Percentiles rank a stretch among this genome's conserved stretches.
Evolutionary conservation across 2,329 filamentous ascomycete genomes (phyloP).

Genomic region (Talaromyces funiculosus): DNA sequence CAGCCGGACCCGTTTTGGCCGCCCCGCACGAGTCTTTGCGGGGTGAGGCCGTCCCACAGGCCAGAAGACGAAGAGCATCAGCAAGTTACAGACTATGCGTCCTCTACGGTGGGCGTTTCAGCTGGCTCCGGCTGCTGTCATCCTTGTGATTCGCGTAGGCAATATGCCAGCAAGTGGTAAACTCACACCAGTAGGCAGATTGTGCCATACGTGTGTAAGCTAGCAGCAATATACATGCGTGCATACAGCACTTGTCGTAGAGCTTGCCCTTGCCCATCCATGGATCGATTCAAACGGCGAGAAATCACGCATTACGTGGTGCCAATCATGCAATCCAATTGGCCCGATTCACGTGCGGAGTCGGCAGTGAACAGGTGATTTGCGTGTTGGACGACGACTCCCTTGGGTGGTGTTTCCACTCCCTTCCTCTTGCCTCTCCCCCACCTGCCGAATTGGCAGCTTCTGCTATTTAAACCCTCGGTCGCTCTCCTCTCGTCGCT

Average conservation of each 20-base stretch:
- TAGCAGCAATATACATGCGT: background rate
- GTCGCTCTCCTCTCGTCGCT: background rate
- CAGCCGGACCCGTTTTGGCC: background rate
- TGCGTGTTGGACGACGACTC: background rate
- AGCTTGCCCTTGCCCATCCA: background rate
- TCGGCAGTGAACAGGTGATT: background rate
- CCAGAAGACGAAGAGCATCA: background rate
- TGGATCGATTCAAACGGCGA: background rate
- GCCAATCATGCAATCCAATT: background rate
- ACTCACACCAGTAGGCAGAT: no score
- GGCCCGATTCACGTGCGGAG: background rate
- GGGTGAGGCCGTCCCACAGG: background rate
- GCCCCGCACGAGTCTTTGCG: background rate
- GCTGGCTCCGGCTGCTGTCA: background rate
- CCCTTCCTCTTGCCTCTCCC: background rate
- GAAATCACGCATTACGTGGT: background rate
- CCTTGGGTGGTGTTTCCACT: background rate
- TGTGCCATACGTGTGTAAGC: background rate
- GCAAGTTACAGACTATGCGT: no score
- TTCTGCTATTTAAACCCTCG: background rate
- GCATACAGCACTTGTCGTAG: background rate
- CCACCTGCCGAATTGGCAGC: background rate
- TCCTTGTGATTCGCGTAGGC: background rate
- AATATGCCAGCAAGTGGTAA: no score
- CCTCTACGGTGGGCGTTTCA: no score